A percentile compares a stretch with the other conserved stretches of the same genome.
Evolutionary conservation across 108 stramenopile genomes (phyloP).

Genomic region (Pseudonitzschia multistriata): DNA sequence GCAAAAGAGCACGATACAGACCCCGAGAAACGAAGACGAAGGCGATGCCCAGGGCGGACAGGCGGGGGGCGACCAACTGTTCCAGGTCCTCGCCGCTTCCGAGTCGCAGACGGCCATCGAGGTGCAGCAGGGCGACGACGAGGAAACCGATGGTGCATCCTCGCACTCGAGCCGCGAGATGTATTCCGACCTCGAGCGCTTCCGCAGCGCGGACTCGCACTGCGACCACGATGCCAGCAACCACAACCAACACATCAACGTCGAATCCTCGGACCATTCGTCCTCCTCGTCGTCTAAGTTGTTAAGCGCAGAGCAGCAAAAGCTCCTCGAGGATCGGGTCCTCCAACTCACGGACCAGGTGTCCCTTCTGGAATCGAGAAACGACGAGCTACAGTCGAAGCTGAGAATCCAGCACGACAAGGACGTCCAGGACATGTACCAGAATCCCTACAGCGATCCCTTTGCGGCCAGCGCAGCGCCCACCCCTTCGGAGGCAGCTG

Average conservation of each 20-base stretch:
- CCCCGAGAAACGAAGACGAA: too few relatives aligned
- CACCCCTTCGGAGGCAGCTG: neutral
- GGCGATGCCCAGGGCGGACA: neutral
- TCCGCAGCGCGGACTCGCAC: slow-evolving; percentile 1
- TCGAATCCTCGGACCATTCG: too few relatives aligned
- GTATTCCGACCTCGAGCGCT: slow-evolving; percentile 2
- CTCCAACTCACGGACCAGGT: neutral
- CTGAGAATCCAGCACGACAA: neutral
- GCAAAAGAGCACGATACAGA: neutral
- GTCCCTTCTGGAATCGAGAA: neutral
- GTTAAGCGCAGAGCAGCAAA: neutral
- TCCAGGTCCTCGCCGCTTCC: neutral
- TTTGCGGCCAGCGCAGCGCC: neutral
- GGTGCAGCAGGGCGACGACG: neutral
- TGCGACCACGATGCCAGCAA: neutral
- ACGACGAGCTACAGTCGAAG: neutral
- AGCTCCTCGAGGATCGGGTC: neutral
- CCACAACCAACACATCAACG: too few relatives aligned
- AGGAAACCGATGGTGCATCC: neutral
- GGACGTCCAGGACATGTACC: slow-evolving; percentile 17
- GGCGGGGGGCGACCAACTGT: neutral
- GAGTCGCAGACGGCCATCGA: neutral
- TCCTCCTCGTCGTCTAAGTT: neutral
- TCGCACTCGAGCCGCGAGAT: slow-evolving; percentile 1
- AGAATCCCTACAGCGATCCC: slow-evolving; percentile 11